These are phyloP conservation scores for Patellaria atrata DNA, from an alignment of 495 filamentous ascomycete species.

Conservation along the genomic window DNA sequence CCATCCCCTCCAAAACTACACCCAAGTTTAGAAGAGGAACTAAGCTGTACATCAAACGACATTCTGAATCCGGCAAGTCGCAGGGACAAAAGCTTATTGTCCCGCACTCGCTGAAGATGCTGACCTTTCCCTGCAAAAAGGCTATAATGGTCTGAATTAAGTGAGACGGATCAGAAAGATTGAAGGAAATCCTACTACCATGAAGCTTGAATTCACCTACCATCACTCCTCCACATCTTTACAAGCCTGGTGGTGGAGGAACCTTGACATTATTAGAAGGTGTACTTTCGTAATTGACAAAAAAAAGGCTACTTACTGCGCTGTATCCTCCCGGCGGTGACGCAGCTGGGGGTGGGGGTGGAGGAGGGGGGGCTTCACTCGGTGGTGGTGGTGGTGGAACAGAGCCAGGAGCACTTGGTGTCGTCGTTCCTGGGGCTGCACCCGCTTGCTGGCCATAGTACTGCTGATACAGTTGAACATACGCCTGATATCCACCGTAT, in stretches of 20 bases:
- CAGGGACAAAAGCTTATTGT: too few relatives aligned
- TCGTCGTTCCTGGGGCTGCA: conserved; percentile 18
- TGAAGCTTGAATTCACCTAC: too few relatives aligned
- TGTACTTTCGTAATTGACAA: neutral
- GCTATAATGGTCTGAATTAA: too few relatives aligned
- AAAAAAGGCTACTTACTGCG: conserved; percentile 9
- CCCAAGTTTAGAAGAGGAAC: too few relatives aligned
- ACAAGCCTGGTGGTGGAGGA: conserved; percentile 25
- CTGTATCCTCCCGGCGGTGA: conserved; percentile 9
- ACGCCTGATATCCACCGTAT: conserved; percentile 66
- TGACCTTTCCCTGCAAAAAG: too few relatives aligned
- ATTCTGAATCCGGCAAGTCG: too few relatives aligned
- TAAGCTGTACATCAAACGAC: too few relatives aligned
- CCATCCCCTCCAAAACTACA: too few relatives aligned
- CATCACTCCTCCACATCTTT: conserved; percentile 5
- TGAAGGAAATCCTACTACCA: too few relatives aligned
- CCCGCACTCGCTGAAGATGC: too few relatives aligned
- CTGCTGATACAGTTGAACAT: conserved; percentile 47
- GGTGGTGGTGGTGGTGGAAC: conserved; percentile 49
- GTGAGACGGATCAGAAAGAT: too few relatives aligned
- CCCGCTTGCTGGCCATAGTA: conserved; percentile 45
- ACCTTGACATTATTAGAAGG: conserved; percentile 14
- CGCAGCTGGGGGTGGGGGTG: conserved; percentile 28
- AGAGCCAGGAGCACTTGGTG: conserved; percentile 30
- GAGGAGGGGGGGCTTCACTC: conserved; percentile 48